phyloP scores from a whole-genome alignment of 202 grass and related monocot genomes.

The Elaeis oleifera region DNA sequence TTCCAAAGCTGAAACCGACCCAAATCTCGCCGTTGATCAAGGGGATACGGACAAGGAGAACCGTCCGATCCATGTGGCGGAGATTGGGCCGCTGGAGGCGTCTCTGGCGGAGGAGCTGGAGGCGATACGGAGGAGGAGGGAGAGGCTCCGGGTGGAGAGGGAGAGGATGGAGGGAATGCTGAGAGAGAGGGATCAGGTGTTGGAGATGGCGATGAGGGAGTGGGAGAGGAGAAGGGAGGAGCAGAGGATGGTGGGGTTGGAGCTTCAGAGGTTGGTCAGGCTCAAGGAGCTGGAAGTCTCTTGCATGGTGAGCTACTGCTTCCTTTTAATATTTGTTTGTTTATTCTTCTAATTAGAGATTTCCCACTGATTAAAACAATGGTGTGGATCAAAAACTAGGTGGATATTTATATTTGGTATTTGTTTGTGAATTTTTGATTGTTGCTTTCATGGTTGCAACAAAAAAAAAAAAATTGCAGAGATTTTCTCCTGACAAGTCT shows the following conservation, averaged over 20 bases:
- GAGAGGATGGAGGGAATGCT: slow-evolving; percentile 30
- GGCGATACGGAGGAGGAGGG: slow-evolving; percentile 42
- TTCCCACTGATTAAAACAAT: slow-evolving; percentile 47
- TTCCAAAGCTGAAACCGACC: background rate
- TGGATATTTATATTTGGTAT: slow-evolving; percentile 24
- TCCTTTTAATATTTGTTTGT: background rate
- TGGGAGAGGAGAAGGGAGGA: slow-evolving; percentile 41
- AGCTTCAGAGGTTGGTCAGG: slow-evolving; percentile 52
- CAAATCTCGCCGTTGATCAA: too few species aligned
- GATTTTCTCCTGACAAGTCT: slow-evolving; percentile 7
- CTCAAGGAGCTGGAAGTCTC: slow-evolving; percentile 33
- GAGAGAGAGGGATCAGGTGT: slow-evolving; percentile 15
- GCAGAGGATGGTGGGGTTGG: slow-evolving; percentile 34
- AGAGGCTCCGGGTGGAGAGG: slow-evolving; percentile 39
- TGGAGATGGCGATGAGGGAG: slow-evolving; percentile 32
- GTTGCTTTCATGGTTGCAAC: background rate
- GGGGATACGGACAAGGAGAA: slow-evolving; percentile 1
- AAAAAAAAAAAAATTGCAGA: slow-evolving; percentile 5
- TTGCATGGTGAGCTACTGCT: slow-evolving; percentile 10
- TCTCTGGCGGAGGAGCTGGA: slow-evolving; percentile 73
- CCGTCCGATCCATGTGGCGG: background rate
- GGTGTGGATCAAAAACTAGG: slow-evolving; percentile 29
- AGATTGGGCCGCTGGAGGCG: slow-evolving; percentile 23
- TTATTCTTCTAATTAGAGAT: slow-evolving; percentile 14
- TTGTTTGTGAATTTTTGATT: background rate